Evolutionary conservation across 169 alveolate species (phyloP).

Genomic region (Cryptosporidium meleagridis): DNA sequence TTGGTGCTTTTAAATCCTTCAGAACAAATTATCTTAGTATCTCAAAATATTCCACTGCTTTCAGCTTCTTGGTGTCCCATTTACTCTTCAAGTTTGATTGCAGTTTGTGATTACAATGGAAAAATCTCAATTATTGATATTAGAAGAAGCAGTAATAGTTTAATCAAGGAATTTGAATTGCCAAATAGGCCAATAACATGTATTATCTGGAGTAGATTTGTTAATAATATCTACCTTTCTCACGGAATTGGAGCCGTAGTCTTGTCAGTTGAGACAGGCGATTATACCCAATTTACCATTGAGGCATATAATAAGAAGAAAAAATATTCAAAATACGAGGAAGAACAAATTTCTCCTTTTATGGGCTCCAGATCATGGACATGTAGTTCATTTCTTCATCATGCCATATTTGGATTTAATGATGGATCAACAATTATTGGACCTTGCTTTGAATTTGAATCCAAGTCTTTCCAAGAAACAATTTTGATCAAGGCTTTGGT

Average conservation of each 20-base stretch:
- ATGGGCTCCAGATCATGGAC: conserved; percentile 73
- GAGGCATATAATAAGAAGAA: conserved; percentile 47
- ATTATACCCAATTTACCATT: conserved; percentile 62
- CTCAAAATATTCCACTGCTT: conserved; percentile 39
- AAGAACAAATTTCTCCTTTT: conserved; percentile 11
- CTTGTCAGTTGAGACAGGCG: conserved; percentile 47
- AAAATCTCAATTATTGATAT: conserved; percentile 53
- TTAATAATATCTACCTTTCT: conserved; percentile 27
- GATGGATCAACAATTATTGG: conserved; percentile 72
- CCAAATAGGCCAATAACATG: conserved; percentile 64
- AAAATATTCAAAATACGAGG: conserved; percentile 20
- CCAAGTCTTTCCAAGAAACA: conserved; percentile 67
- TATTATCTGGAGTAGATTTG: conserved; percentile 58
- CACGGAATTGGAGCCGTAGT: conserved; percentile 71
- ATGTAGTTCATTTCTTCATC: conserved; percentile 48
- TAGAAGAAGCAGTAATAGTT: conserved; percentile 29
- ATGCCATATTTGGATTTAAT: conserved; percentile 63
- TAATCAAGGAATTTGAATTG: conserved; percentile 48
- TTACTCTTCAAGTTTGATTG: conserved; percentile 11
- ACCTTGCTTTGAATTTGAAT: conserved; percentile 71
- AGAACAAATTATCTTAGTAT: conserved; percentile 32
- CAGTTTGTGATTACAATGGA: conserved; percentile 34
- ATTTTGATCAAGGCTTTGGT: conserved; percentile 45
- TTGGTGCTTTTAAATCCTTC: conserved; percentile 4
- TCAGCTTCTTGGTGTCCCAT: conserved; percentile 71